Percentiles rank a stretch among this genome's conserved stretches.
These are phyloP conservation scores for Starmerella vaccinii DNA, from an alignment of 805 yeast genomes.

Conservation along the genomic window DNA sequence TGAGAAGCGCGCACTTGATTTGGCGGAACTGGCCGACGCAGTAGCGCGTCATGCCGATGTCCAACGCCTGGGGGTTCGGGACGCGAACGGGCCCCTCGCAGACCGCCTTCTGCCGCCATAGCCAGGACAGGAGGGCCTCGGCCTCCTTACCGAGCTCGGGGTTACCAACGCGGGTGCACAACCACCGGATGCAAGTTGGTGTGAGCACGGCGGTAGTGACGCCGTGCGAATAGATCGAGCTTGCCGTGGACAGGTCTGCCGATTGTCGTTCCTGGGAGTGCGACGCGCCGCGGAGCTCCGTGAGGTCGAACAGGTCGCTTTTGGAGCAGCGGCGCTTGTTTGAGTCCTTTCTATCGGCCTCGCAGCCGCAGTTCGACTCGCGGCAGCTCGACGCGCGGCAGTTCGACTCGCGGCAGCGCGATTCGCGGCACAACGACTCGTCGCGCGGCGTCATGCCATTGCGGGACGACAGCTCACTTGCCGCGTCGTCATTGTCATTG, in stretches of 20 bases:
- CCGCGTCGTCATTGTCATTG: too few species aligned
- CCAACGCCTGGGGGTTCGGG: slow-evolving; percentile 11
- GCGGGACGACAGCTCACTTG: too few species aligned
- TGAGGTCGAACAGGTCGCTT: slow-evolving; percentile 9
- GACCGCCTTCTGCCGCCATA: slow-evolving; percentile 10
- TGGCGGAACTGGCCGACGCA: slow-evolving; percentile 2
- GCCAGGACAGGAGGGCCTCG: slow-evolving; percentile 8
- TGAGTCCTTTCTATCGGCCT: background rate
- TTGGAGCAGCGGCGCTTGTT: background rate
- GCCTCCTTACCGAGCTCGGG: slow-evolving; percentile 14
- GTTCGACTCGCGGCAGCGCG: too few species aligned
- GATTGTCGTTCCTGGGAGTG: slow-evolving; percentile 6
- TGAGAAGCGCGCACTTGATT: background rate
- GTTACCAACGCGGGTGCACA: slow-evolving; percentile 19
- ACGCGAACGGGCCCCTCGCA: background rate
- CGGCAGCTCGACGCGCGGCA: too few species aligned
- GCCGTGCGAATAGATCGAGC: slow-evolving; percentile 18
- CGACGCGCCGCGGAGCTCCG: slow-evolving; percentile 13
- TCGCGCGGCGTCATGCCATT: too few species aligned
- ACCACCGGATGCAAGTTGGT: slow-evolving; percentile 18
- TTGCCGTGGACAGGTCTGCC: slow-evolving; percentile 8
- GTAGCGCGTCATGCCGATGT: slow-evolving; percentile 7
- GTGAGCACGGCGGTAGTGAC: slow-evolving; percentile 14
- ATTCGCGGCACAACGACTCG: too few species aligned
- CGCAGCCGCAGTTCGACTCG: too few species aligned